These are phyloP conservation scores for Arctium lappa DNA, from an alignment of 129 eudicot genomes.

Conservation along the genomic window DNA sequence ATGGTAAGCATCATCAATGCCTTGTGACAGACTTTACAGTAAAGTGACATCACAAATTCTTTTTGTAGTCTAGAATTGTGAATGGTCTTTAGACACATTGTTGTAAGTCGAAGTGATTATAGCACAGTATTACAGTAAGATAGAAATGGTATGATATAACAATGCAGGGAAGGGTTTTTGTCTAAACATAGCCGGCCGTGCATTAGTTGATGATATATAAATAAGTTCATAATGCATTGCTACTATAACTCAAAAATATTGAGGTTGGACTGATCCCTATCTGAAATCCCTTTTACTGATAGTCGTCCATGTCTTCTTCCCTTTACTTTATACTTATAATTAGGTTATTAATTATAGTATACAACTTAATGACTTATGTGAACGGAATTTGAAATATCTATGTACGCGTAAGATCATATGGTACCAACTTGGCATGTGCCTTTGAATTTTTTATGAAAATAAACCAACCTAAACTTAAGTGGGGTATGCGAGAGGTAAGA, in stretches of 20 bases:
- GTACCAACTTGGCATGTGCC: too few relatives aligned
- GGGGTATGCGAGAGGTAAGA: too few relatives aligned
- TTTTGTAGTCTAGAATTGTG: not conserved
- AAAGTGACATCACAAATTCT: too few relatives aligned
- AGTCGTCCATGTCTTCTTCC: not conserved
- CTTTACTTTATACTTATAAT: not conserved
- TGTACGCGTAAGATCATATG: too few relatives aligned
- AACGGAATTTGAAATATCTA: too few relatives aligned
- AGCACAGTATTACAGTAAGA: not conserved
- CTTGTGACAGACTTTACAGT: not conserved
- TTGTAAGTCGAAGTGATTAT: not conserved
- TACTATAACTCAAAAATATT: not conserved
- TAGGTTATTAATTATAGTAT: not conserved
- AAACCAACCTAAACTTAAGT: too few relatives aligned
- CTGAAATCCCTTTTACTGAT: not conserved
- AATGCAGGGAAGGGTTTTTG: too few relatives aligned
- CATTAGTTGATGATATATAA: not conserved
- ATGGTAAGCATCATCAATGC: not conserved
- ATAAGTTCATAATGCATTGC: too few relatives aligned
- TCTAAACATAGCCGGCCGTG: not conserved
- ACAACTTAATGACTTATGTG: too few relatives aligned
- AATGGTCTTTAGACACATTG: not conserved
- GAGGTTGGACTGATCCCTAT: not conserved
- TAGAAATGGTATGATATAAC: too few relatives aligned
- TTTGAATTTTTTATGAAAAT: too few relatives aligned